Base-by-base conservation (phyloP, 2,329 filamentous ascomycete genomes). In the Trichophyton verrucosum region DNA sequence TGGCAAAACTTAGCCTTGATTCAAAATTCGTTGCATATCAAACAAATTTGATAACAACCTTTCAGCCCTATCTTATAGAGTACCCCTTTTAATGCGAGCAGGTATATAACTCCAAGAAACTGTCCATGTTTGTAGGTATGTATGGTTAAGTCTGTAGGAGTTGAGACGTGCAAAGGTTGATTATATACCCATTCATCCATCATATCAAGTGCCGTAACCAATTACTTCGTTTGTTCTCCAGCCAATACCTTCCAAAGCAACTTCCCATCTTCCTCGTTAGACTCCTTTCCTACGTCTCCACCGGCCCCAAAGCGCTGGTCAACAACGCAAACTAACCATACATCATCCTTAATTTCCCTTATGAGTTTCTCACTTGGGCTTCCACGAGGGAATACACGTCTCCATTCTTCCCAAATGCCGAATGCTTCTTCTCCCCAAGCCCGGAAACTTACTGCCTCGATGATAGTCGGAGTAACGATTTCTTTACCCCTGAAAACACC, bases 401-500 rank as follows among this genome's bases (percentile, higher is more conserved):
- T 86, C 94, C 94, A 99, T 77, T 97, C 94, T 47, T 80, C 82
- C 88, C 92, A 97, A 69, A 97, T 96, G 36, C 87, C 87, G 76
- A 94, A 99, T 0, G 94, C 92, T 79, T 99, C 94, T 71, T 97
- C 94, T 61, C 85, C 83, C 94, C 94, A 99, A 6, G 91, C 90
- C 64, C 85, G 82, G 80, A 97, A 97, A 71, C 88, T 94, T 58
- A 96, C 89, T 67, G 91, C 89, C 72, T 97, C 92, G 68, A 97
- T 95, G 70, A 97, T 97, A 1, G 92, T 97, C 2, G 92, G 92
- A 22, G 91, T 95, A 61, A 95, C 83, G 70, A 97, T 97, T 74
- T 97, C 92, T 76, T 96, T 96, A 47, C 90, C 90, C 0, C 89
- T 87, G 75, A 97, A 97, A 0, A 91, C 89, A 58, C 92, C 92